Evolutionary conservation across 805 yeast genomes (phyloP).

Genomic region (Komagataella populi): DNA sequence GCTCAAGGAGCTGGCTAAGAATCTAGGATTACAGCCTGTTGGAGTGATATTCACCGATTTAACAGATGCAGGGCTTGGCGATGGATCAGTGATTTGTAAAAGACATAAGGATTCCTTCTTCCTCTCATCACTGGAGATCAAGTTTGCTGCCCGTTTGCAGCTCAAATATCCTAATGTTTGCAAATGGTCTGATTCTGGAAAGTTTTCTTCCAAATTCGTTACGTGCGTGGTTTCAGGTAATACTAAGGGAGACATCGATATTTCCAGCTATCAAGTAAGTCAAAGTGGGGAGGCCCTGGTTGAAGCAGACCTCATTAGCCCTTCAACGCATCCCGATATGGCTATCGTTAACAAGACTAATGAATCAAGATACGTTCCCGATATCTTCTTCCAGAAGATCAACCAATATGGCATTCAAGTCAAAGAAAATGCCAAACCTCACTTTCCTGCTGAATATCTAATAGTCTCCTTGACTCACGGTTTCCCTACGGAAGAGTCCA

Average conservation of each 20-base stretch:
- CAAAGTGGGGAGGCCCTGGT: slow-evolving; percentile 80
- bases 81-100: slow-evolving; percentile 85
- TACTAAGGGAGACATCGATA: slow-evolving; percentile 74
- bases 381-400: slow-evolving; percentile 67
- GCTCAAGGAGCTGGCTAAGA: slow-evolving; percentile 38
- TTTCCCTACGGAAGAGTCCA: slow-evolving; percentile 51
- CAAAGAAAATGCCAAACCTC: slow-evolving; percentile 80
- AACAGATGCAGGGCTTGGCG: slow-evolving; percentile 72
- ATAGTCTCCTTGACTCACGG: slow-evolving; percentile 87
- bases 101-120: slow-evolving; percentile 89
- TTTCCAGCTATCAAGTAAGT: slow-evolving; percentile 81
- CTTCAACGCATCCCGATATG: slow-evolving; percentile 84
- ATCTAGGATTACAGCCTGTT: slow-evolving; percentile 53
- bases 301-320: slow-evolving; percentile 70
- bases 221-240: slow-evolving; percentile 95
- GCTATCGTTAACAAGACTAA: slow-evolving; percentile 70
- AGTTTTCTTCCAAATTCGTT: slow-evolving; percentile 78
- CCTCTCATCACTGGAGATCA: slow-evolving; percentile 73
- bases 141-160: slow-evolving; percentile 77
- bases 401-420: slow-evolving; percentile 86
- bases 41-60: slow-evolving; percentile 88
- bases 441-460: slow-evolving; percentile 85
- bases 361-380: slow-evolving; percentile 80
- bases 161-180: slow-evolving; percentile 44
- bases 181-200: slow-evolving; percentile 47